Evolutionary conservation across 768 basidiomycete genomes (phyloP).

Genomic region (Guyanaporus albipodus): DNA sequence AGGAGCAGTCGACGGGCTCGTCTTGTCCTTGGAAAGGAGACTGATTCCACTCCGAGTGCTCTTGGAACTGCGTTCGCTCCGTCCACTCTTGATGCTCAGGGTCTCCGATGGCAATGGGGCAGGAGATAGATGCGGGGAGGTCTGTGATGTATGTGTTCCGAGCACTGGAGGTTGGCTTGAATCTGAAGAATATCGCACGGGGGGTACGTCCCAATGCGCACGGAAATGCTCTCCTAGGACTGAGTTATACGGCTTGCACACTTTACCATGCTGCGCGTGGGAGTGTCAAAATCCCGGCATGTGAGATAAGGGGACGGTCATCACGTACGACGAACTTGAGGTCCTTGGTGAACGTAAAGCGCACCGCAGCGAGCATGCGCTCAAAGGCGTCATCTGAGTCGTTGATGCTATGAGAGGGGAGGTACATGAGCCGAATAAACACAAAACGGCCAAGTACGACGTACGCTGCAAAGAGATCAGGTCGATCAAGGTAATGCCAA

Average conservation of each 20-base stretch:
- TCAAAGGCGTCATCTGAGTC: conserved; percentile 91
- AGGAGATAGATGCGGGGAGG: conserved; percentile 25
- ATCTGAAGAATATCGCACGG: conserved; percentile 50
- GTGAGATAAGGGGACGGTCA: not conserved
- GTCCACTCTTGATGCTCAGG: conserved; percentile 44
- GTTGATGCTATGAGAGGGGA: conserved; percentile 61
- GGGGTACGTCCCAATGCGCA: conserved; percentile 78
- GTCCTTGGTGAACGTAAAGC: conserved; percentile 90
- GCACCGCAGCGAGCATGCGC: conserved; percentile 87
- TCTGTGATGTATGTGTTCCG: conserved; percentile 35
- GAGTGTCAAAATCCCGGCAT: not conserved
- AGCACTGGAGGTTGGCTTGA: conserved; percentile 44
- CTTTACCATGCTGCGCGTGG: conserved; percentile 68
- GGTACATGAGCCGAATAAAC: conserved; percentile 4
- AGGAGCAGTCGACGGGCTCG: conserved; percentile 27
- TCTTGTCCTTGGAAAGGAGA: conserved; percentile 47
- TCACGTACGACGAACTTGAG: conserved; percentile 81
- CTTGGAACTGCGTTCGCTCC: conserved; percentile 55
- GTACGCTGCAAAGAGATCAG: conserved; percentile 89
- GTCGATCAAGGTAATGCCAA: conserved; percentile 90
- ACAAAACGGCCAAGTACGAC: conserved; percentile 29
- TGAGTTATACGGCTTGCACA: conserved; percentile 91
- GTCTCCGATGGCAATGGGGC: conserved; percentile 39
- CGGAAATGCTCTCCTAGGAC: conserved; percentile 89
- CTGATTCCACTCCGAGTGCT: conserved; percentile 58